These are phyloP conservation scores for Venturiaceae sp. DNA, from an alignment of 2,329 filamentous ascomycete species.

Conservation along the genomic window DNA sequence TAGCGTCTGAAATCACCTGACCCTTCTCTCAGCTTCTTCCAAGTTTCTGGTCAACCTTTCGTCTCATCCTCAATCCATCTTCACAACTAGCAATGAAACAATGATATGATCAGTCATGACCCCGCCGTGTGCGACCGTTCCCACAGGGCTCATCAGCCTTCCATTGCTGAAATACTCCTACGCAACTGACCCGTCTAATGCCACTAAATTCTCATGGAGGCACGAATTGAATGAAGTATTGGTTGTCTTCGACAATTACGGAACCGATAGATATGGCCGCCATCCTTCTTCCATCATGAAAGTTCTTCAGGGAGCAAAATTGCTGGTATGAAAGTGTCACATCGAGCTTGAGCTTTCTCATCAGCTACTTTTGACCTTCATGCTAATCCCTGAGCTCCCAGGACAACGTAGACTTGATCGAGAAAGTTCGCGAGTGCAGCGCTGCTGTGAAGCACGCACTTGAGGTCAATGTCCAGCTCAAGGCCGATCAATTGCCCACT, in stretches of 20 bases:
- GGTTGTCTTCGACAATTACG: constrained; percentile 12
- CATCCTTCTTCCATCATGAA: constrained; percentile 22
- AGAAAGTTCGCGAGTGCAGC: constrained; percentile 15
- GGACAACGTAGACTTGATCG: constrained; percentile 20
- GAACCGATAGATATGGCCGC: constrained; percentile 9
- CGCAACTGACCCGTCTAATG: constrained; percentile 18
- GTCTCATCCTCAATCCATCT: not conserved
- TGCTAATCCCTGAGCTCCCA: constrained; percentile 8
- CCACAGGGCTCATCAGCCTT: constrained; percentile 9
- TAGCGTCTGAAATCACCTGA: no score
- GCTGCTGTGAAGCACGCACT: constrained; percentile 10
- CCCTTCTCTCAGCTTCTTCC: no score
- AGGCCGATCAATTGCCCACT: constrained; percentile 24
- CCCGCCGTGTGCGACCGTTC: not conserved
- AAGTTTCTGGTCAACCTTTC: no score
- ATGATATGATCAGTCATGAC: not conserved
- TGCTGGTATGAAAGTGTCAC: constrained; percentile 10
- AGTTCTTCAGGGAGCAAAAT: constrained; percentile 24
- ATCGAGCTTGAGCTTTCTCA: not conserved
- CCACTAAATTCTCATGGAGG: constrained; percentile 10
- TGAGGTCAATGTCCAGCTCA: constrained; percentile 18
- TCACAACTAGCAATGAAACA: not conserved
- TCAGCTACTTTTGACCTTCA: not conserved
- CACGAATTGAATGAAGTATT: constrained; percentile 4
- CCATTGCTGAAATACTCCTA: constrained; percentile 19